Evolutionary conservation across 345 rosid genomes (phyloP).

Genomic region (Salix purpurea): DNA sequence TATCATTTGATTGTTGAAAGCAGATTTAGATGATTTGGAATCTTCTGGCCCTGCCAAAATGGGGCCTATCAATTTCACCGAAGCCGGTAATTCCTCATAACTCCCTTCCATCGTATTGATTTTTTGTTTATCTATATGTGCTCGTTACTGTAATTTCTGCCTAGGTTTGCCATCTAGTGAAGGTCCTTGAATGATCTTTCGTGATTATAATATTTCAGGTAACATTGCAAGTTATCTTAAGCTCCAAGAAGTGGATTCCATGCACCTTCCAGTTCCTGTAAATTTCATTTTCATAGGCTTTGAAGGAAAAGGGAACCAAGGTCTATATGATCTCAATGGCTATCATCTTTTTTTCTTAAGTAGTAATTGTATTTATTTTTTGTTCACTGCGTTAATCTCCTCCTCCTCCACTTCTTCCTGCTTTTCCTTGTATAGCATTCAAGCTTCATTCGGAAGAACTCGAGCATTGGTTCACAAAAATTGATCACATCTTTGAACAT

Average conservation of each 20-base stretch:
- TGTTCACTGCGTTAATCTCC: background rate
- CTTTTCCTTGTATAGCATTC: constrained; percentile 45
- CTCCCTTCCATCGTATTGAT: background rate
- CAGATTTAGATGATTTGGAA: constrained; percentile 64
- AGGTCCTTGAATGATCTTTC: background rate
- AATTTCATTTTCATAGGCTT: constrained; percentile 94
- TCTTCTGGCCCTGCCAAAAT: constrained; percentile 45
- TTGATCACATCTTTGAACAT: constrained; percentile 89
- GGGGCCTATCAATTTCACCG: constrained; percentile 67
- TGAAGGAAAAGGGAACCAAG: constrained; percentile 96
- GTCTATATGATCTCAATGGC: constrained; percentile 33
- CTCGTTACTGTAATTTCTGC: background rate
- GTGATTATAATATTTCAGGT: constrained; percentile 30
- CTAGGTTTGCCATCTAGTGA: background rate
- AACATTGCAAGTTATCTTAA: constrained; percentile 77
- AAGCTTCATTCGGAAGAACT: constrained; percentile 80
- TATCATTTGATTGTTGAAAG: background rate
- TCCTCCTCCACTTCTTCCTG: constrained; percentile 6
- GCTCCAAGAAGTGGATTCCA: constrained; percentile 84
- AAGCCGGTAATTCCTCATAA: constrained; percentile 52
- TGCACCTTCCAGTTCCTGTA: constrained; percentile 86
- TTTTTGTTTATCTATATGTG: background rate
- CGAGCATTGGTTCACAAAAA: constrained; percentile 88
- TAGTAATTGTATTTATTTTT: background rate
- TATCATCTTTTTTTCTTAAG: background rate